Conservation (phyloP, 176 grass and related monocot species). For the Aegilops longissima region DNA sequence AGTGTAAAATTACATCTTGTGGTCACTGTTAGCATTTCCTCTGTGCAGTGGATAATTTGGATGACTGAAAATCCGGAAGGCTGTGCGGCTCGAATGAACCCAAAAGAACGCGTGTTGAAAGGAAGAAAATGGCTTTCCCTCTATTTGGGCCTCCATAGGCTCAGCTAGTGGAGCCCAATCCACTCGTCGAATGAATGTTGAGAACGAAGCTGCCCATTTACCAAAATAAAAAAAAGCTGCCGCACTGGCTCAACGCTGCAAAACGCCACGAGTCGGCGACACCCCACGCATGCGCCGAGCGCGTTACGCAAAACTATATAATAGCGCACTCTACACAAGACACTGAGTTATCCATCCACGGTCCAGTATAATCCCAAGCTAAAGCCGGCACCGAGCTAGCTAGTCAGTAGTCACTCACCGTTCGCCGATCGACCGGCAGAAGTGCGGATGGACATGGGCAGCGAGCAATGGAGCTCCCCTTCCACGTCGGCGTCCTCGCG, state of each 20-base stretch:
- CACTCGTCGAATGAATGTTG: background rate
- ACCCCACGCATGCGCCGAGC: background rate
- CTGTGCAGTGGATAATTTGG: too few species aligned
- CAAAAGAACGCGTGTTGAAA: background rate
- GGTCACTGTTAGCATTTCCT: too few species aligned
- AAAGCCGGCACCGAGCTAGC: too few species aligned
- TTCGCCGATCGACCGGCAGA: too few species aligned
- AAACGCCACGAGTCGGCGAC: background rate
- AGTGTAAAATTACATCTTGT: too few species aligned
- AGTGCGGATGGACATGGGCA: conserved; percentile 10
- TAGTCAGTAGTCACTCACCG: too few species aligned
- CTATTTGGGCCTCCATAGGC: background rate
- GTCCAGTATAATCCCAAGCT: too few species aligned
- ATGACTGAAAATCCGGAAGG: too few species aligned
- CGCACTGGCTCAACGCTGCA: background rate
- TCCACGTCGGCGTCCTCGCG: background rate
- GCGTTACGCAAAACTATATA: background rate
- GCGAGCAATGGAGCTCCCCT: conserved; percentile 15
- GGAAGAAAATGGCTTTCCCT: background rate
- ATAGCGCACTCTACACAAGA: background rate
- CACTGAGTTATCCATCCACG: background rate
- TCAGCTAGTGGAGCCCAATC: background rate
- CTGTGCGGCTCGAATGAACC: too few species aligned
- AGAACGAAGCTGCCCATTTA: background rate
- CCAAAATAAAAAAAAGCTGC: too few species aligned